Evolutionary conservation across 495 filamentous ascomycete genomes (phyloP).

Genomic region (Trichoderma erinaceum): DNA sequence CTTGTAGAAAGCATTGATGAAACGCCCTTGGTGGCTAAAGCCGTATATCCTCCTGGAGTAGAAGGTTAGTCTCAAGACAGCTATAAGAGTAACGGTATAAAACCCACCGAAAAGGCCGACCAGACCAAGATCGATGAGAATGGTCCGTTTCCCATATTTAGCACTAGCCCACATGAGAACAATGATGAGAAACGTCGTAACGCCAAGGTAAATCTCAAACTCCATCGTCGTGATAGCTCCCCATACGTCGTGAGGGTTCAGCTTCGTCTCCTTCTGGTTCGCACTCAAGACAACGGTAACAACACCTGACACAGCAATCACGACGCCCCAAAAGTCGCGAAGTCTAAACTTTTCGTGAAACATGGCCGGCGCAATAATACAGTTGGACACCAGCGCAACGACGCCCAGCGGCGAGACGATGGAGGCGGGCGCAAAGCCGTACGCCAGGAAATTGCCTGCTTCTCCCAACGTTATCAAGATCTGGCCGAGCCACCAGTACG

Average conservation of each 20-base stretch:
- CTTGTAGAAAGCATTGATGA: slow-evolving; percentile 89
- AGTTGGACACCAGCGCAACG: slow-evolving; percentile 91
- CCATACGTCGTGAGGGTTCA: slow-evolving; percentile 87
- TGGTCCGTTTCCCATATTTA: slow-evolving; percentile 72
- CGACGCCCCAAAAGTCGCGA: slow-evolving; percentile 83
- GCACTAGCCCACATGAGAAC: slow-evolving; percentile 74
- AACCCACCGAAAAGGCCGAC: slow-evolving; percentile 83
- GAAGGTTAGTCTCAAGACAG: slow-evolving; percentile 27
- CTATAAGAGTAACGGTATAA: background rate
- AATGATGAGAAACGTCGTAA: slow-evolving; percentile 66
- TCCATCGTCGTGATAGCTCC: slow-evolving; percentile 80
- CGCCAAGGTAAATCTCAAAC: slow-evolving; percentile 81
- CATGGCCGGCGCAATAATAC: slow-evolving; percentile 87
- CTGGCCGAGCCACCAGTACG: slow-evolving; percentile 94
- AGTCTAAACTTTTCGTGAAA: slow-evolving; percentile 81
- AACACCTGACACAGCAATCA: slow-evolving; percentile 78
- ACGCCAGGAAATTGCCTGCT: slow-evolving; percentile 92
- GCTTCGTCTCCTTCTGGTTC: slow-evolving; percentile 78
- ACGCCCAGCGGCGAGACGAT: slow-evolving; percentile 96
- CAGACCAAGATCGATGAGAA: slow-evolving; percentile 87
- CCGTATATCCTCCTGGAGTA: slow-evolving; percentile 77
- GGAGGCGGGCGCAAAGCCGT: slow-evolving; percentile 96
- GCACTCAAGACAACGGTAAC: slow-evolving; percentile 91
- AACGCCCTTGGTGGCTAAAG: slow-evolving; percentile 90
- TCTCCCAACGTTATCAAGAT: slow-evolving; percentile 89